Percentiles rank a stretch among this genome's conserved stretches.
These are phyloP conservation scores for Wickerhamiella sergipiensis DNA, from an alignment of 805 yeast species.

Conservation along the genomic window DNA sequence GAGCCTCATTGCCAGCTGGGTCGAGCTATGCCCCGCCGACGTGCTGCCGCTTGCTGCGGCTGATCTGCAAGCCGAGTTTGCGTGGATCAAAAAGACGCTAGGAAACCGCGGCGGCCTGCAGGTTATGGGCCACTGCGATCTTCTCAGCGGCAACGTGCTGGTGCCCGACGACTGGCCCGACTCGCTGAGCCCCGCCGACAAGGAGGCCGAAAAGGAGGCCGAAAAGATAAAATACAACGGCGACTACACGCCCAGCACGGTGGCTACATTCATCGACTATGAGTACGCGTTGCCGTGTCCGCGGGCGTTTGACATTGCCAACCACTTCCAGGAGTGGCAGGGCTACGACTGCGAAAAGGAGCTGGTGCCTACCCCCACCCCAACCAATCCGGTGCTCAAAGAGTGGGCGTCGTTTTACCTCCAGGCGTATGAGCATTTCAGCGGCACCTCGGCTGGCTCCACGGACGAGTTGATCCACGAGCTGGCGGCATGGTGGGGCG, in stretches of 20 bases:
- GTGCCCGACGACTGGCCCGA: conserved; percentile 33
- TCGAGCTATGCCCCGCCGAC: conserved; percentile 42
- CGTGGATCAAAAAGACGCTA: conserved; percentile 37
- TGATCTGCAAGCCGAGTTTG: conserved; percentile 36
- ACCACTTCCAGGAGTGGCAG: conserved; percentile 70
- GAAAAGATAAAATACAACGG: neutral
- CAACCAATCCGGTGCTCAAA: conserved; percentile 32
- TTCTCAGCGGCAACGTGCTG: conserved; percentile 60
- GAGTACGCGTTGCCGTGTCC: conserved; percentile 65
- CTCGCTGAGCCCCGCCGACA: neutral
- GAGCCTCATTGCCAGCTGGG: conserved; percentile 52
- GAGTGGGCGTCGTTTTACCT: conserved; percentile 50
- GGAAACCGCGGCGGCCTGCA: conserved; percentile 32
- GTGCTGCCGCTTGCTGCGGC: conserved; percentile 25
- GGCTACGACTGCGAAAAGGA: conserved; percentile 58
- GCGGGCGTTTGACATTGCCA: conserved; percentile 60
- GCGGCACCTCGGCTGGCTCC: conserved; percentile 12
- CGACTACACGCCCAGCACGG: neutral
- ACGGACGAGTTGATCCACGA: conserved; percentile 38
- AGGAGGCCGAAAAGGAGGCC: conserved; percentile 3
- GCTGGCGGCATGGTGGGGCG: conserved; percentile 48
- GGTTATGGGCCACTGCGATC: conserved; percentile 59
- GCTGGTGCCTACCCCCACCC: conserved; percentile 42
- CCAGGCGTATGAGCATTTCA: conserved; percentile 18
- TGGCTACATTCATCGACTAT: conserved; percentile 49